Percentiles rank a stretch among this genome's conserved stretches.
phyloP scores from a whole-genome alignment of 164 flowering plant species.

The Nymphaea thermarum region DNA sequence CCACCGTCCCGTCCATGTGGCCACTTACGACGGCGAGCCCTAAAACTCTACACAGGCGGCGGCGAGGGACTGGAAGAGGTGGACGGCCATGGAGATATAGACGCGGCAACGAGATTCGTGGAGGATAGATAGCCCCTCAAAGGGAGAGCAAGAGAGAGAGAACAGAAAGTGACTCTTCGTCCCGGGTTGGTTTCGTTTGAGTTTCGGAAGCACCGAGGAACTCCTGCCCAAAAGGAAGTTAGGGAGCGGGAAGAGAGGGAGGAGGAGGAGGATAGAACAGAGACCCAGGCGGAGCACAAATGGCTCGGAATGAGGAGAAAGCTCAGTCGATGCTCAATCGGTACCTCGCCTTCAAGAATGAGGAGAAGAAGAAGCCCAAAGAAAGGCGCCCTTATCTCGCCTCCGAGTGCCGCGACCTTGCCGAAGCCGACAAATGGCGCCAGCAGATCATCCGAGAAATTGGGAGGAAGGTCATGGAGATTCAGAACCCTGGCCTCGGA shows the following conservation, averaged over 20 bases:
- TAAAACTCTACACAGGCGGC: no score
- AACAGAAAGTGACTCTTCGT: no score
- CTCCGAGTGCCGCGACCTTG: slow-evolving; percentile 87
- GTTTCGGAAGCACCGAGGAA: neutral
- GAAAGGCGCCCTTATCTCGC: slow-evolving; percentile 91
- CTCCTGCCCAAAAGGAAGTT: neutral
- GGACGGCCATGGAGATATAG: no score
- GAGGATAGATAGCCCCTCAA: no score
- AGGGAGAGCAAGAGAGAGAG: no score
- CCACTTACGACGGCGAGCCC: no score
- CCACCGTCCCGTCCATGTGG: no score
- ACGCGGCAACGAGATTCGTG: no score
- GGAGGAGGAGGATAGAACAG: neutral
- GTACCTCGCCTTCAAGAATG: slow-evolving; percentile 57
- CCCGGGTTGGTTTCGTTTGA: no score
- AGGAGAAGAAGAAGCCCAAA: slow-evolving; percentile 88
- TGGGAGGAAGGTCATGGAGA: slow-evolving; percentile 79
- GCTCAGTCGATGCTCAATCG: slow-evolving; percentile 97
- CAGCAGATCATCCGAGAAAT: slow-evolving; percentile 95
- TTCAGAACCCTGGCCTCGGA: slow-evolving; percentile 88
- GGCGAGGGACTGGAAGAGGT: no score
- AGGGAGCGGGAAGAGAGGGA: neutral
- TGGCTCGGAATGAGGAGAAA: slow-evolving; percentile 98
- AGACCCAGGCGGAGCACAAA: slow-evolving; percentile 4
- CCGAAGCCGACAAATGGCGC: slow-evolving; percentile 92